Conservation (phyloP, 805 yeast genomes). For the Wickerhamiella brachini region DNA sequence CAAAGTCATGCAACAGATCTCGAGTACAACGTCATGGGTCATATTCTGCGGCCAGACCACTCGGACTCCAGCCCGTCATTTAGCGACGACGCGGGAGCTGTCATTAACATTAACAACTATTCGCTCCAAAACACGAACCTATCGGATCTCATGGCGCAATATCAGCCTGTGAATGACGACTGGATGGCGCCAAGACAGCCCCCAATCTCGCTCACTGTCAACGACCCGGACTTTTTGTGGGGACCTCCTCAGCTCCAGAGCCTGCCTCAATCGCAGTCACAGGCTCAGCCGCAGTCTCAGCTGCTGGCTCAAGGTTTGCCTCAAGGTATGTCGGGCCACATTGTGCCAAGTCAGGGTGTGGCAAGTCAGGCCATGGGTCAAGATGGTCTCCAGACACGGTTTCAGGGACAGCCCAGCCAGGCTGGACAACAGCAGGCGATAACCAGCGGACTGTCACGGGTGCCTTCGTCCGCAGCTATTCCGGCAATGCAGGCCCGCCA, state of each 20-base stretch:
- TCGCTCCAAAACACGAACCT: slow-evolving; percentile 6
- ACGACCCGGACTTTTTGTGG: slow-evolving; percentile 3
- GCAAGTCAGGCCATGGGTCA: too few species aligned
- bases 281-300: not conserved
- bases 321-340: too few species aligned
- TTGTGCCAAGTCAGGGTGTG: too few species aligned
- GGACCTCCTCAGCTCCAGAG: not conserved
- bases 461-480: slow-evolving; percentile 1
- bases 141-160: not conserved
- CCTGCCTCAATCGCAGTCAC: not conserved
- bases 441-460: slow-evolving; percentile 1
- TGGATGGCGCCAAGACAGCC: slow-evolving; percentile 17
- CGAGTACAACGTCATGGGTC: slow-evolving; percentile 25
- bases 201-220: slow-evolving; percentile 19
- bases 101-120: slow-evolving; percentile 9
- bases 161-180: slow-evolving; percentile 4
- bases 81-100: slow-evolving; percentile 11
- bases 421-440: too few species aligned
- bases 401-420: too few species aligned
- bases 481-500: slow-evolving; percentile 5
- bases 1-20: slow-evolving; percentile 25
- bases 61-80: slow-evolving; percentile 10
- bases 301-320: too few species aligned
- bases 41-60: slow-evolving; percentile 16
- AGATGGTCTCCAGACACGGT: too few species aligned